Evolutionary conservation across 192 early-diverging fungal species (phyloP), one percentile per base, ranked within the genome.

Genomic region (Allomyces arbusculus): DNA sequence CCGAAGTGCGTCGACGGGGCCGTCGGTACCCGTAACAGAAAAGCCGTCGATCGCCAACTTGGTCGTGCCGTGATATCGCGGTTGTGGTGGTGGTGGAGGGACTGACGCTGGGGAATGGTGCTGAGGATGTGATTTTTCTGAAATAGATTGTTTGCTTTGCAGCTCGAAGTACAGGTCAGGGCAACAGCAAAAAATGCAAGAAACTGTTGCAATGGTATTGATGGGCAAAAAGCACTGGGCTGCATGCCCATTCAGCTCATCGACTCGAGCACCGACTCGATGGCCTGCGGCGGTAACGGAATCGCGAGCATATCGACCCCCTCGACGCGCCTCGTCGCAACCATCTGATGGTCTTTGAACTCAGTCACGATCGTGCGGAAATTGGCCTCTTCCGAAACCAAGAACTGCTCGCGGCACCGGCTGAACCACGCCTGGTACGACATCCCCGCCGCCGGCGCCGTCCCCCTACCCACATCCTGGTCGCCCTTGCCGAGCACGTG

Each of bases 311-410:
- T 69, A 65, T 91, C 89, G 12, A 78, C 78, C 26, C 84, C 86
- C 68, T 86, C 85, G 2, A 67, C 73, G 43, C 79, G 69, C 61
- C 75, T 82, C n/a, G 83, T 79, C 44, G 81, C 78, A 12, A 97
- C 87, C 22, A 97, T 85, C 44, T 86, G 76, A 73, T 98, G 95
- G 78, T 95, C 93, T 28, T 83, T 76, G 72, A 95, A 95, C 75
- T 98, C 95, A 3, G 86, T 89, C 64, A 98, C 72, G 71, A 91
- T 88, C n/a, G 91, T 86, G 67, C 86, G 84, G 74, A 98, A 91
- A 0, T 86, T 89, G 63, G 89, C 69, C 24, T 90, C 88, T 67
- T 80, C 91, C 44, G 81, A 86, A 63, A 91, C 90, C 61, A 87
- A 76, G 67, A 94, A 98, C 65, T 81, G 77, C 63, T 95, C 89